Percentiles rank a stretch among this genome's conserved stretches.
Evolutionary conservation across 2,329 filamentous ascomycete species (phyloP).

Genomic region (Alternaria alternata): DNA sequence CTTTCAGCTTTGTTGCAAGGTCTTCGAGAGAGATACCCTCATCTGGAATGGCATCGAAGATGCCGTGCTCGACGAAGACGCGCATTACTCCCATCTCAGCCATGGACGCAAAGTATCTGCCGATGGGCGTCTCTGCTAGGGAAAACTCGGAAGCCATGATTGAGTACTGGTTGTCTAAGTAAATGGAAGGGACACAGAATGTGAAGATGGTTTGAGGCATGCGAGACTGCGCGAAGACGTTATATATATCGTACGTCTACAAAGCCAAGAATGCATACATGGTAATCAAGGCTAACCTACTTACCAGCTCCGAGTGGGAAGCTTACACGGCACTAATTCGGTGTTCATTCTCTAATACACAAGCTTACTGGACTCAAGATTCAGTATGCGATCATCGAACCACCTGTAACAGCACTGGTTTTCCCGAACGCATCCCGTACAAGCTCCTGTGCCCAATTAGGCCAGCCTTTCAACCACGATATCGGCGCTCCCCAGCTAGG

Average conservation of each 20-base stretch:
- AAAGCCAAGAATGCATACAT: background rate
- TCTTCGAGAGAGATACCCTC: conserved; percentile 10
- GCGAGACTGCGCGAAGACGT: background rate
- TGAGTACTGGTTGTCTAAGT: background rate
- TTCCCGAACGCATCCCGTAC: conserved; percentile 8
- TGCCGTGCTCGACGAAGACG: conserved; percentile 15
- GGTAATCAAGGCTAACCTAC: background rate
- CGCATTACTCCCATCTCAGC: conserved; percentile 14
- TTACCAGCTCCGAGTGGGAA: background rate
- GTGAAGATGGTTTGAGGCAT: background rate
- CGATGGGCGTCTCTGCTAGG: conserved; percentile 10
- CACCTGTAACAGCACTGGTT: conserved; percentile 10
- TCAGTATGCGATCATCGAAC: conserved; percentile 7
- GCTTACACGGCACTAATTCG: background rate
- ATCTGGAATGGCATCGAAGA: conserved; percentile 15
- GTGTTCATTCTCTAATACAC: background rate
- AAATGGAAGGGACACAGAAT: background rate
- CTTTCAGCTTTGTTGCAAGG: conserved; percentile 1
- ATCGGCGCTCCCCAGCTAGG: conserved; percentile 2
- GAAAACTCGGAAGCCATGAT: conserved; percentile 12
- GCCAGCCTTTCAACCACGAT: conserved; percentile 8
- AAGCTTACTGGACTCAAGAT: background rate
- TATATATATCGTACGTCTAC: background rate
- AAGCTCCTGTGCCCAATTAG: conserved; percentile 8
- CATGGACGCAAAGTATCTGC: conserved; percentile 16